phyloP scores from a whole-genome alignment of 768 basidiomycete species.

The Boletus sp. region DNA sequence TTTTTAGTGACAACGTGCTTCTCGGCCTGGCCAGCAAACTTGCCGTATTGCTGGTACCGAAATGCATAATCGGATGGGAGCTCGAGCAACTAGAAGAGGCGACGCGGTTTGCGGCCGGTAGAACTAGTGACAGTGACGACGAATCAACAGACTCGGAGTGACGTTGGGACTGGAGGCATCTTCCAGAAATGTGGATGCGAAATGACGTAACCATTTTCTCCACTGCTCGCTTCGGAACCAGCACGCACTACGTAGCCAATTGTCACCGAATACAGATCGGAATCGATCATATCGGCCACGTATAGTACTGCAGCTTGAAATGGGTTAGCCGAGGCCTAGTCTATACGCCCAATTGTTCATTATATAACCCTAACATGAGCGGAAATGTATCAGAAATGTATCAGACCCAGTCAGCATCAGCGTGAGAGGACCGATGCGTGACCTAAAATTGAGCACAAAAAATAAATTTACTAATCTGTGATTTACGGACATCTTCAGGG shows the following conservation, averaged over 20 bases:
- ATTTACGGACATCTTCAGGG: too few relatives aligned
- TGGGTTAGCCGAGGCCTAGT: too few relatives aligned
- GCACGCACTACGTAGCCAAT: not conserved
- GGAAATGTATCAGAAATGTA: too few relatives aligned
- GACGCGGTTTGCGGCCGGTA: slow-evolving; percentile 37
- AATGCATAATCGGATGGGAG: slow-evolving; percentile 64
- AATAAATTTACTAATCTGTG: too few relatives aligned
- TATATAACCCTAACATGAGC: too few relatives aligned
- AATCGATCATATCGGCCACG: not conserved
- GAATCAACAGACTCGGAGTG: slow-evolving; percentile 45
- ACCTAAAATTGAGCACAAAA: too few relatives aligned
- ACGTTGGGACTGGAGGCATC: slow-evolving; percentile 19
- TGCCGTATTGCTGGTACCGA: slow-evolving; percentile 43
- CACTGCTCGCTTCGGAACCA: slow-evolving; percentile 3
- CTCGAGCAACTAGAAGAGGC: slow-evolving; percentile 65
- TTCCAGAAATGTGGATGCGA: slow-evolving; percentile 9
- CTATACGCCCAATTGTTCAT: too few relatives aligned
- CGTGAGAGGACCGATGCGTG: too few relatives aligned
- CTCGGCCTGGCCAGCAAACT: slow-evolving; percentile 45
- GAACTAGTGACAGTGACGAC: slow-evolving; percentile 69
- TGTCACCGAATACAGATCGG: slow-evolving; percentile 5
- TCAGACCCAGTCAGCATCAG: too few relatives aligned
- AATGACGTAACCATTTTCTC: not conserved
- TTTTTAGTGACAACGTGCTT: slow-evolving; percentile 56
- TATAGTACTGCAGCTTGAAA: not conserved